Evolutionary conservation across 306 rosid species (phyloP).

Genomic region (Rosa persica): DNA sequence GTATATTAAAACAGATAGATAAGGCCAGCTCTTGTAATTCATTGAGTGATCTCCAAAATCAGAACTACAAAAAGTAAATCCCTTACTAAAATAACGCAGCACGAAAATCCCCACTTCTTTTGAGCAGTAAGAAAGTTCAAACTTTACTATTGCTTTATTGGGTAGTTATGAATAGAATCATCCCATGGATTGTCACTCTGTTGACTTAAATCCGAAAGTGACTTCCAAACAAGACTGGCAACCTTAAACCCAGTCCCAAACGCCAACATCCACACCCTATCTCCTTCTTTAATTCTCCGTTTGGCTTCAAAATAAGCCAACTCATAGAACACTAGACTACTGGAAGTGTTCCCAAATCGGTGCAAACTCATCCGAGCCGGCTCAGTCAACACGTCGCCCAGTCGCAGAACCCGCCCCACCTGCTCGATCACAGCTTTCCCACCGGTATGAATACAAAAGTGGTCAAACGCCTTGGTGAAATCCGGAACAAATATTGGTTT

Average conservation of each 20-base stretch:
- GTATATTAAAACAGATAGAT: not conserved
- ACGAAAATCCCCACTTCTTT: not conserved
- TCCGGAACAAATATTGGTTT: slow-evolving; percentile 13
- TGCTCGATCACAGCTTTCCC: slow-evolving; percentile 28
- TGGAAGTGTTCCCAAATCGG: slow-evolving; percentile 34
- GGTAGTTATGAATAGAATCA: slow-evolving; percentile 23
- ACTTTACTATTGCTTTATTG: not conserved
- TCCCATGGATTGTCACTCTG: slow-evolving; percentile 20
- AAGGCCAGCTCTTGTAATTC: not conserved
- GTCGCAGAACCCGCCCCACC: slow-evolving; percentile 13
- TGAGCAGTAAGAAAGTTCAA: not conserved
- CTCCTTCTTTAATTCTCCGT: slow-evolving; percentile 20
- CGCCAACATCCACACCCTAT: slow-evolving; percentile 29
- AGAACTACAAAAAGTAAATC: not conserved
- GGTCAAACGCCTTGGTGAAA: slow-evolving; percentile 28
- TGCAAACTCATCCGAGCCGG: slow-evolving; percentile 31
- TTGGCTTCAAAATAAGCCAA: slow-evolving; percentile 27
- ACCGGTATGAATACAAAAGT: slow-evolving; percentile 31
- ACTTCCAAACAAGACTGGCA: slow-evolving; percentile 30
- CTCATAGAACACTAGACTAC: slow-evolving; percentile 32
- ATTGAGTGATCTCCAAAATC: not conserved
- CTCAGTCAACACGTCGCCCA: slow-evolving; percentile 18
- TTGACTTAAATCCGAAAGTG: slow-evolving; percentile 6
- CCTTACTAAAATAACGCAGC: not conserved
- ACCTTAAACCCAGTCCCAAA: slow-evolving; percentile 33